Base-by-base conservation (phyloP, 202 grass and related monocot species). In the Saccharum hybrid region DNA sequence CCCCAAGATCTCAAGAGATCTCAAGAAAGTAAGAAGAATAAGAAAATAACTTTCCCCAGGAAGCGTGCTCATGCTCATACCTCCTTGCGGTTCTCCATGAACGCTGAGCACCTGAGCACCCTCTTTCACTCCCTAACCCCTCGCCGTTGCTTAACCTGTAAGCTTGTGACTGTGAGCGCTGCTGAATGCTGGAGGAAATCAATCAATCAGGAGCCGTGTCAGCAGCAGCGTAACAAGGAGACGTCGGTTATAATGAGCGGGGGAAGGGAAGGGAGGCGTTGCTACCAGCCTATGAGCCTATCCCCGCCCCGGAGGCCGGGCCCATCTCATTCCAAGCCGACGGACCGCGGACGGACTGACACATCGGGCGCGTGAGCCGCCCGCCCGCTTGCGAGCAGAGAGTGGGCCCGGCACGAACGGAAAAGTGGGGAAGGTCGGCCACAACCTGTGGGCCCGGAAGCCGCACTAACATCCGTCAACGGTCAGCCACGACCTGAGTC, bases 11-110 rank as follows among this genome's bases (percentile, higher is more conserved):
- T 52, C 49, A 71, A 61, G 34, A 41, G 13, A 52, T 52, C 1
- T 52, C 49, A 71, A 61, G 34, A 41, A 75, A 9, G 31, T 7
- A 64, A 41, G 31, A 54, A 15, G 40, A 54, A 10, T 15, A 12
- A 38, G 16, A 2, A 36, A 21, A 3, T 0, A 4, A 22, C 10
- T 75, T 60, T 7, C 52, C 52, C 52, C 52, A 23, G 48, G 46
- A 49, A 52, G 15, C 36, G 45, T 54, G 77, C 4, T 14, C 81
- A 13, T 68, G 46, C 46, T 15, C 14, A 88, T 86, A 88, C 86
- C 89, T 88, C 86, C 63, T 88, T 91, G 85, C 78, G 86, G 64
- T 68, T 88, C 82, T 88, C 89, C 89, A 88, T 91, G 82, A 81
- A 66, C 57, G 41, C 28, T 33, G 19, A 19, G 14, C n/a, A 16